A percentile compares a stretch with the other conserved stretches of the same genome.
phyloP scores from a whole-genome alignment of 352 stramenopile genomes.

The Phytophthora cajani region DNA sequence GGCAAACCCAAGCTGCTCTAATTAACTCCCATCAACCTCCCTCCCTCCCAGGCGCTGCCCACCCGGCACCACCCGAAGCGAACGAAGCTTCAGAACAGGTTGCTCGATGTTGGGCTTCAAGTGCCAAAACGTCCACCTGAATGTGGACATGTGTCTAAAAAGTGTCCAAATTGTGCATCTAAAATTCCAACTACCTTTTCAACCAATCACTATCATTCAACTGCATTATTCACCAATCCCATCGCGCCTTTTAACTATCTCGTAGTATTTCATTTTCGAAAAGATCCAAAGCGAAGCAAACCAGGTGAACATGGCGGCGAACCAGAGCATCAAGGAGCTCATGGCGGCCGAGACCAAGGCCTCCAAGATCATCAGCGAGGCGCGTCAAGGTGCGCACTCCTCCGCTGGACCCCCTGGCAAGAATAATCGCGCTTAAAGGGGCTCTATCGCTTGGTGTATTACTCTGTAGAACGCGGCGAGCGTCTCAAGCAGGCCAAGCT shows the following conservation, averaged over 20 bases:
- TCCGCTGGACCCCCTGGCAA: conserved; percentile 12
- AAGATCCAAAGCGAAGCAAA: conserved; percentile 24
- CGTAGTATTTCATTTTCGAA: not conserved
- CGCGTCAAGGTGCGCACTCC: conserved; percentile 55
- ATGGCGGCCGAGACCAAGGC: conserved; percentile 91
- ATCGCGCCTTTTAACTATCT: not conserved
- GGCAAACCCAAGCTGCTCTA: conserved; percentile 15
- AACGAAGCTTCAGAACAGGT: conserved; percentile 28
- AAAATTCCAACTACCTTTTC: conserved; percentile 19
- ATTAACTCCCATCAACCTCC: not conserved
- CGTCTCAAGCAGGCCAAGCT: conserved; percentile 90
- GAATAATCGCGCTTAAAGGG: conserved; percentile 4
- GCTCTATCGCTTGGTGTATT: not conserved
- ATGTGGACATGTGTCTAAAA: conserved; percentile 31
- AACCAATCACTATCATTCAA: conserved; percentile 12
- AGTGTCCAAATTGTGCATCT: conserved; percentile 5
- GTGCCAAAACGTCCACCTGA: conserved; percentile 14
- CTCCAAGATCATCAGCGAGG: conserved; percentile 91
- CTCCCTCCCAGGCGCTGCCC: not conserved
- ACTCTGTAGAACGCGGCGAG: conserved; percentile 73
- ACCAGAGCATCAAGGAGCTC: conserved; percentile 91
- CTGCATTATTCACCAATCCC: conserved; percentile 16
- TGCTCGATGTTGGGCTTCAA: not conserved
- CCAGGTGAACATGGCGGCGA: conserved; percentile 63
- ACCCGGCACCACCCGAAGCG: conserved; percentile 14